These are phyloP conservation scores for Kodamaea lidongshanica DNA, from an alignment of 805 yeast species.

Conservation along the genomic window DNA sequence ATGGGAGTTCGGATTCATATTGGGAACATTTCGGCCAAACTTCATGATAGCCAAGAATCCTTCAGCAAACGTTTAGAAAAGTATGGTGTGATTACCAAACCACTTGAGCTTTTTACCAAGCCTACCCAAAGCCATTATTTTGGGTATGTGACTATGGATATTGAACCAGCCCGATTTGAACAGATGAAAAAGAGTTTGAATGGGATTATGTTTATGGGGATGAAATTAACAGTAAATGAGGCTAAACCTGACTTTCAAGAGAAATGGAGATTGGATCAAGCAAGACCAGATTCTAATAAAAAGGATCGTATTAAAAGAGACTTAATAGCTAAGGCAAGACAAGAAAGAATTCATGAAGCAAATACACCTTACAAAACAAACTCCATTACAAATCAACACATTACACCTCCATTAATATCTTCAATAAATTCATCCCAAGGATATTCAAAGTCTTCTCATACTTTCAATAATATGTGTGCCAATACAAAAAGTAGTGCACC, in stretches of 20 bases:
- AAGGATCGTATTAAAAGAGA: constrained; percentile 24
- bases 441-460: constrained; percentile 30
- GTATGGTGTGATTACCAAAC: constrained; percentile 50
- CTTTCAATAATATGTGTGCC: constrained; percentile 25
- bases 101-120: constrained; percentile 50
- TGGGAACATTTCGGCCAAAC: constrained; percentile 56
- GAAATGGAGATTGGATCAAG: constrained; percentile 42
- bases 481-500: constrained; percentile 33
- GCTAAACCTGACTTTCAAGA: constrained; percentile 55
- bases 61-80: constrained; percentile 52
- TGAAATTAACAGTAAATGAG: constrained; percentile 49
- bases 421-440: constrained; percentile 16
- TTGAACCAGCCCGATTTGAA: constrained; percentile 39
- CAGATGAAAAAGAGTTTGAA: constrained; percentile 54
- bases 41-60: constrained; percentile 41
- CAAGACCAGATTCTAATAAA: constrained; percentile 32
- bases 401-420: constrained; percentile 7
- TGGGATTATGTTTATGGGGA: constrained; percentile 73
- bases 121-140: constrained; percentile 49
- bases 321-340: constrained; percentile 28
- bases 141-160: constrained; percentile 61
- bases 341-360: constrained; percentile 40
- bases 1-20: constrained; percentile 50
- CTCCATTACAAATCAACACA: constrained; percentile 15
- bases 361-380: constrained; percentile 19